Evolutionary conservation across 2,329 filamentous ascomycete species (phyloP).

Genomic region (Paecilomyces formosus): DNA sequence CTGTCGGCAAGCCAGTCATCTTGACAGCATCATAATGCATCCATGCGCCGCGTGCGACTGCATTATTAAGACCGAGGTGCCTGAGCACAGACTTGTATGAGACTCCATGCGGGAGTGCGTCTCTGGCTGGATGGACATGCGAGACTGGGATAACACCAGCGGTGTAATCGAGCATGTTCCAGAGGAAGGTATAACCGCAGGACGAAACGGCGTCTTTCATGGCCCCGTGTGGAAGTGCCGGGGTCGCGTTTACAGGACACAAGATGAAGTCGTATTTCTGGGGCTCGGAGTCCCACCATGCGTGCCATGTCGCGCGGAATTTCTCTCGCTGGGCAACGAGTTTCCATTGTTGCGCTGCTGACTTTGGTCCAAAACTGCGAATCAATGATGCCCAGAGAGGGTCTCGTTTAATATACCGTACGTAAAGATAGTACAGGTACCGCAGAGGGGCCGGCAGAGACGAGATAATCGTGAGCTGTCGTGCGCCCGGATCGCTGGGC

Average conservation of each 20-base stretch:
- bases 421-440: conserved; percentile 81
- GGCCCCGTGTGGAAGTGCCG: conserved; percentile 75
- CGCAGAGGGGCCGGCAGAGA: conserved; percentile 37
- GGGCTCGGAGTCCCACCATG: conserved; percentile 70
- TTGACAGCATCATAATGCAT: too few species aligned
- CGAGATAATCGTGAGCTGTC: too few species aligned
- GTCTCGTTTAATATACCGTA: conserved; percentile 75
- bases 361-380: conserved; percentile 64
- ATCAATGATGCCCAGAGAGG: conserved; percentile 71
- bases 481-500: conserved; percentile 17
- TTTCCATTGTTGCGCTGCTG: conserved; percentile 67
- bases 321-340: conserved; percentile 44
- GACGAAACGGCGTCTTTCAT: conserved; percentile 81
- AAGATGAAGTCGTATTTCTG: conserved; percentile 44
- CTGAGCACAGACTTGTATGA: too few species aligned
- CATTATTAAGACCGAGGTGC: too few species aligned
- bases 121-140: too few species aligned
- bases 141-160: conserved; percentile 50
- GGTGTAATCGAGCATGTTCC: conserved; percentile 87
- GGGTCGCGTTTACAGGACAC: conserved; percentile 76
- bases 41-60: too few species aligned
- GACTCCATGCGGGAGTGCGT: too few species aligned
- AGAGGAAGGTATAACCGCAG: conserved; percentile 90
- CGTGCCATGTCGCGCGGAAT: conserved; percentile 42
- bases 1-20: too few species aligned